Conservation (phyloP, 176 grass and related monocot genomes). For the Ananas comosus region DNA sequence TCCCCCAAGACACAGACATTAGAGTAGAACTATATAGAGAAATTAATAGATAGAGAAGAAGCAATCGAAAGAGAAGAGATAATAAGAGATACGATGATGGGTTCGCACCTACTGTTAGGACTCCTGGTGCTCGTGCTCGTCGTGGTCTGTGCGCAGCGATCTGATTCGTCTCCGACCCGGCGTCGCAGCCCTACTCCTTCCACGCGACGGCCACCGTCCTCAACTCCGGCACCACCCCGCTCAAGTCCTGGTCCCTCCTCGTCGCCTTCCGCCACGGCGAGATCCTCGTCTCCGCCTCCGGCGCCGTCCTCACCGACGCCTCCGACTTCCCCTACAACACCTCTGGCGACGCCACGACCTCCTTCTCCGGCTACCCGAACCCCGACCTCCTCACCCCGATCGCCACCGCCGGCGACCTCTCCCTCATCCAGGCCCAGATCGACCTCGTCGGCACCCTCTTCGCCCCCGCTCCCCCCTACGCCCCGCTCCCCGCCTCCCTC, state of each 20-base stretch:
- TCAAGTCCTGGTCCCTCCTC: conserved; percentile 60
- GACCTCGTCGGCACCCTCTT: conserved; percentile 69
- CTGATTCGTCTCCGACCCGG: conserved; percentile 29
- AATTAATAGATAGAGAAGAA: no score
- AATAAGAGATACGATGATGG: no score
- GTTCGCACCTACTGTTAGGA: no score
- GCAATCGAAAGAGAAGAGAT: no score
- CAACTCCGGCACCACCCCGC: conserved; percentile 58
- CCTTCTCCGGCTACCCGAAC: conserved; percentile 72
- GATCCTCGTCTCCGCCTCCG: conserved; percentile 58
- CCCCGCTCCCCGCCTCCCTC: conserved; percentile 45
- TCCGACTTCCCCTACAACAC: conserved; percentile 67
- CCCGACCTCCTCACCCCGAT: conserved; percentile 78
- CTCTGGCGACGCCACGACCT: conserved; percentile 45
- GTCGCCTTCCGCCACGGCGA: conserved; percentile 50
- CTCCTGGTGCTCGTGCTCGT: conserved; percentile 9
- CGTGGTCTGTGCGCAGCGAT: not conserved
- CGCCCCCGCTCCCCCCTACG: conserved; percentile 16
- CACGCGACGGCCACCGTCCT: conserved; percentile 40
- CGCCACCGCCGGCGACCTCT: conserved; percentile 44
- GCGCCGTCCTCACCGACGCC: conserved; percentile 61
- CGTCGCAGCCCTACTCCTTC: conserved; percentile 66
- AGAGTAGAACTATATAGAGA: no score
- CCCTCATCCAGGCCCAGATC: conserved; percentile 42
- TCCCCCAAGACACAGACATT: conserved; percentile 4